Conservation (phyloP, 106 monocot species). For the Iris macrosiphon region DNA sequence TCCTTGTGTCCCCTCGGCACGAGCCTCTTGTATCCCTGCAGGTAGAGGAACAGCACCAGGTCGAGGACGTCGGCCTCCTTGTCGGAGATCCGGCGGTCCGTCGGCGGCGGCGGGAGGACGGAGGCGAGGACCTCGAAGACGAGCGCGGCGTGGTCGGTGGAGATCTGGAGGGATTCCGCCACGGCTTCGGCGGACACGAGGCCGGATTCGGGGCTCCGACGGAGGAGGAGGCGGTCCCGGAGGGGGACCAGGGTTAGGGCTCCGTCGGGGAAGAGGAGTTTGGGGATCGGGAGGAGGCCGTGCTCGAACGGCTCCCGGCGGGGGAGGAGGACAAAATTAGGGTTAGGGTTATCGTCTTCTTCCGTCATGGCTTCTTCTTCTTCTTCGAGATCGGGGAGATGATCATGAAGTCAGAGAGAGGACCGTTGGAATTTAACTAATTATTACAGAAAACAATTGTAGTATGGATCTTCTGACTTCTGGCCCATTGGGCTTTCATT, state of each 20-base stretch:
- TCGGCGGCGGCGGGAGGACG: constrained; percentile 32
- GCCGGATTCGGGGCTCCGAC: constrained; percentile 1
- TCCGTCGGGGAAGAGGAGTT: constrained; percentile 75
- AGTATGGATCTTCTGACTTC: too few species aligned
- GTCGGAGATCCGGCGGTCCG: constrained; percentile 5
- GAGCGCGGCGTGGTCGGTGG: constrained; percentile 42
- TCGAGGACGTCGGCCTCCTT: constrained; percentile 48
- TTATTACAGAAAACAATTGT: too few species aligned
- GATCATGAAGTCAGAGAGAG: not conserved
- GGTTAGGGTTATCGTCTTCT: not conserved
- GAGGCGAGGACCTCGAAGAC: constrained; percentile 62
- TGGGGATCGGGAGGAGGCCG: constrained; percentile 92
- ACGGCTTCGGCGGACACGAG: constrained; percentile 36
- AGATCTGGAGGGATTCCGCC: constrained; percentile 67
- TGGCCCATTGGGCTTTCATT: too few species aligned
- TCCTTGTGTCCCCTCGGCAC: constrained; percentile 73
- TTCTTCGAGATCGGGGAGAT: not conserved
- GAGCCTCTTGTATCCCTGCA: constrained; percentile 78
- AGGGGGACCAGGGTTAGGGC: constrained; percentile 47
- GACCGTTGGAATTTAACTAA: too few species aligned
- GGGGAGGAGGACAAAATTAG: constrained; percentile 44
- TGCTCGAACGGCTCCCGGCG: constrained; percentile 87
- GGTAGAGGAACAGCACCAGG: constrained; percentile 64
- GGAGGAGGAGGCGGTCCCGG: constrained; percentile 34
- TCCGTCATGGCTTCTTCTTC: constrained; percentile 8